Percentiles rank a stretch among this genome's conserved stretches.
These are phyloP conservation scores for Lichtheimia ramosa DNA, from an alignment of 371 early-diverging fungal genomes.

Conservation along the genomic window DNA sequence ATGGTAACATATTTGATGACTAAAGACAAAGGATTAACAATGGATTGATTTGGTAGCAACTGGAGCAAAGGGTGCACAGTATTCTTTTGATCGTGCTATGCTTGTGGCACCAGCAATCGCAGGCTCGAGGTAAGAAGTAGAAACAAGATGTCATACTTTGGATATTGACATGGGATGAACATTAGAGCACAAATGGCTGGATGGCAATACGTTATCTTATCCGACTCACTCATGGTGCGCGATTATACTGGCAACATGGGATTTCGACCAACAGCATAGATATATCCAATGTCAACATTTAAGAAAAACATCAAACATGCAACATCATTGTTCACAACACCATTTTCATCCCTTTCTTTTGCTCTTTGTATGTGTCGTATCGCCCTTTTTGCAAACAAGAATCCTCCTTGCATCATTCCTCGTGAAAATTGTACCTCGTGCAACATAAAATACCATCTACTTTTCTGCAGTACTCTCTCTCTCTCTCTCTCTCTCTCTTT, in stretches of 20 bases:
- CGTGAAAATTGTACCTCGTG: no score
- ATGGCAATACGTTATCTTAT: constrained; percentile 51
- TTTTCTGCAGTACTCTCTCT: no score
- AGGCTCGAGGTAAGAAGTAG: constrained; percentile 45
- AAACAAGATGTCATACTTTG: not conserved
- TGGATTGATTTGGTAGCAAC: constrained; percentile 8
- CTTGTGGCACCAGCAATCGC: constrained; percentile 53
- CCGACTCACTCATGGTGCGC: constrained; percentile 47
- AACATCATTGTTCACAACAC: no score
- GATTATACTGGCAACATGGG: constrained; percentile 19
- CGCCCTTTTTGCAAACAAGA: no score
- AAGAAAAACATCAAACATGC: no score
- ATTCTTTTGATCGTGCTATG: constrained; percentile 58
- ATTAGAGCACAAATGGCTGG: constrained; percentile 49
- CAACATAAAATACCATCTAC: no score
- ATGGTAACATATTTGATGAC: not conserved
- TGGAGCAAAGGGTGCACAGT: constrained; percentile 20
- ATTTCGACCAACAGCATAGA: not conserved
- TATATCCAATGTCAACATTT: no score
- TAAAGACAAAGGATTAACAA: not conserved
- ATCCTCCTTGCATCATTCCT: no score
- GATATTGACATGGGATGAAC: not conserved
- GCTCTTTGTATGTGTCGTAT: no score
- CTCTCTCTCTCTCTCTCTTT: no score
- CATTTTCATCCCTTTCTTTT: no score